Evolutionary conservation across 345 rosid genomes (phyloP).

Genomic region (Populus alba): DNA sequence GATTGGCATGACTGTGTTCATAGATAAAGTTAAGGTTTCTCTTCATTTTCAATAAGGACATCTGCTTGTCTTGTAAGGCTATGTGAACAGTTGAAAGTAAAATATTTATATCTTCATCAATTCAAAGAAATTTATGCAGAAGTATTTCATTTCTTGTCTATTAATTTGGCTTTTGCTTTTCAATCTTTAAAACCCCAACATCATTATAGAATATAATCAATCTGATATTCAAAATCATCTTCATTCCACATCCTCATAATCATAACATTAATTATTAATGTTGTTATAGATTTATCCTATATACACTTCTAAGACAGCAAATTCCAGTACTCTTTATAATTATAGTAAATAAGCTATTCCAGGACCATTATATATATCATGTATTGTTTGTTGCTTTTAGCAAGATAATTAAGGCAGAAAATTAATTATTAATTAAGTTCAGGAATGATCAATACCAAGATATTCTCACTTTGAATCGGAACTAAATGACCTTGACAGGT

Average conservation of each 20-base stretch:
- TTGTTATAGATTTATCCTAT: not conserved
- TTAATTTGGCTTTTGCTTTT: too few relatives aligned
- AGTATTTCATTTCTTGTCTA: not conserved
- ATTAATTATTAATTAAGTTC: not conserved
- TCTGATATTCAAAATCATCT: too few relatives aligned
- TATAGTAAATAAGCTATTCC: not conserved
- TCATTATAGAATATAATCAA: too few relatives aligned
- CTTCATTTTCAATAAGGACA: not conserved
- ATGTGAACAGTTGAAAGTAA: not conserved
- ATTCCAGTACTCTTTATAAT: too few relatives aligned
- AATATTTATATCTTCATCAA: not conserved
- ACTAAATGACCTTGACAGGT: not conserved
- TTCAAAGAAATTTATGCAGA: not conserved
- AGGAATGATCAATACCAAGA: not conserved
- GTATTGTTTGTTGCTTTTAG: not conserved
- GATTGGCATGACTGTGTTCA: not conserved
- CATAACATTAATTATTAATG: not conserved
- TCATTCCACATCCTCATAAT: not conserved
- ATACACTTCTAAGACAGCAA: not conserved
- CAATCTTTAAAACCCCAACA: too few relatives aligned
- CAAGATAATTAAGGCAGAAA: not conserved
- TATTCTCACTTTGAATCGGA: not conserved
- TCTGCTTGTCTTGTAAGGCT: constrained; percentile 9
- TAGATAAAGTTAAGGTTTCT: not conserved
- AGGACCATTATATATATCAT: not conserved